Evolutionary conservation across 805 yeast genomes (phyloP), one percentile per base, ranked within the genome.

Genomic region (Pichia cabralensis): DNA sequence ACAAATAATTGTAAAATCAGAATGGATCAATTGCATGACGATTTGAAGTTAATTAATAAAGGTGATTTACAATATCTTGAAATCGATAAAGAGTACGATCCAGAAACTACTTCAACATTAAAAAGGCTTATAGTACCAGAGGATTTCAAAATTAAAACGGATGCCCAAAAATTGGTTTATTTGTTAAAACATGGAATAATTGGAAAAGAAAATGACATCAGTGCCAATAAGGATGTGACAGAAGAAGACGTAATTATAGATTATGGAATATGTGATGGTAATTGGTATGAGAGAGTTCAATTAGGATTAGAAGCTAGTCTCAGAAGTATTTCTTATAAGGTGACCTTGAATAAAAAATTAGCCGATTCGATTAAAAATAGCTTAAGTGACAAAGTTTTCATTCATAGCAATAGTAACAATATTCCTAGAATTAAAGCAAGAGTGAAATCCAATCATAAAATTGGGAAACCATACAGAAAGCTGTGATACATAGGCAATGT

Each of bases 51-150:
- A 10, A 13, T 41, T 4, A 23, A 15, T 13, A 30, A 16, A 10
- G 42, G 42, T 8, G 23, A 36, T 14, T 22, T 41, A 13, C 34
- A 38, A 17, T 41, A 41, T 29, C 16, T 41, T 6, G 45, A 41
- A 13, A 33, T 32, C 8, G 38, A 38, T 22, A 17, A 23, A 21
- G 25, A 36, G 12, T 28, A 27, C 8, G 23, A 12, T n/a, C n/a
- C n/a, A n/a, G n/a, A n/a, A n/a, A n/a, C n/a, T n/a, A n/a, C n/a
- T n/a, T n/a, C n/a, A n/a, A n/a, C n/a, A n/a, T n/a, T n/a, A n/a
- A n/a, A n/a, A n/a, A n/a, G n/a, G n/a, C n/a, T n/a, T n/a, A n/a
- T n/a, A n/a, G n/a, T n/a, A n/a, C n/a, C n/a, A n/a, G 31, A 13
- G 5, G 40, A 35, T 15, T 41, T 35, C 14, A 26, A 35, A 15